These are phyloP conservation scores for Diplodia seriata DNA, from an alignment of 2,329 filamentous ascomycete species.

Conservation along the genomic window DNA sequence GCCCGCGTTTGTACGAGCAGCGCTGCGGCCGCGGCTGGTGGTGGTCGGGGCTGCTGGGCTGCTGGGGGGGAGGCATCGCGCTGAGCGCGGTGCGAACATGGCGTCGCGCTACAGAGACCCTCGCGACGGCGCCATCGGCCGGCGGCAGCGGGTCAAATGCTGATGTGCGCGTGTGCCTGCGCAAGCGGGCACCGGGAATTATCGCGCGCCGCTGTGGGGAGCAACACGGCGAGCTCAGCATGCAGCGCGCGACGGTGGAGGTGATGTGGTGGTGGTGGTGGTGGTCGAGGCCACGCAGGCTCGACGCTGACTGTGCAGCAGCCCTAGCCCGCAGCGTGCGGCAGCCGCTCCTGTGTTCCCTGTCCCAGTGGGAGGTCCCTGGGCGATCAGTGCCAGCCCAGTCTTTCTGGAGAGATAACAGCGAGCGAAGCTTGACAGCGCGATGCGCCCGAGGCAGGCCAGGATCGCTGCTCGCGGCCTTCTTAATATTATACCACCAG, in stretches of 20 bases:
- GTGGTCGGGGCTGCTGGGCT: conserved; percentile 17
- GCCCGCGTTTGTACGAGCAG: conserved; percentile 25
- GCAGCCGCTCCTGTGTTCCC: conserved; percentile 10
- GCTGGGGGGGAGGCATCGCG: not conserved
- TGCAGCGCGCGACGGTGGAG: not conserved
- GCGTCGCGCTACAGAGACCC: conserved; percentile 26
- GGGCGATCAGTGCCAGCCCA: conserved; percentile 27
- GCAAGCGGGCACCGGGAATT: conserved; percentile 16
- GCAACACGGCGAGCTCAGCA: not conserved
- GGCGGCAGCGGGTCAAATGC: conserved; percentile 22
- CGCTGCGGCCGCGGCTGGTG: conserved; percentile 4
- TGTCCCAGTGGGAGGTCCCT: conserved; percentile 22
- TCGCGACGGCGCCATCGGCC: conserved; percentile 23
- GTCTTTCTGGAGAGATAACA: conserved; percentile 29
- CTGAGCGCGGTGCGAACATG: conserved; percentile 10
- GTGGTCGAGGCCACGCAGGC: not conserved
- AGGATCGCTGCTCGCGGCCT: conserved; percentile 22
- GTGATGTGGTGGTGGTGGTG: not conserved
- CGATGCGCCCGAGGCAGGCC: conserved; percentile 27
- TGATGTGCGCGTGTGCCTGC: conserved; percentile 29
- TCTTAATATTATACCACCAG: conserved; percentile 30
- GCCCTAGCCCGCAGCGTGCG: conserved; percentile 15
- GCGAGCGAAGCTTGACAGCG: conserved; percentile 27
- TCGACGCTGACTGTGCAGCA: conserved; percentile 9
- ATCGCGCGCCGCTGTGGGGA: conserved; percentile 26